A percentile compares a stretch with the other conserved stretches of the same genome.
phyloP scores from a whole-genome alignment of 2,329 filamentous ascomycete genomes.

The Beauveria caledonica region DNA sequence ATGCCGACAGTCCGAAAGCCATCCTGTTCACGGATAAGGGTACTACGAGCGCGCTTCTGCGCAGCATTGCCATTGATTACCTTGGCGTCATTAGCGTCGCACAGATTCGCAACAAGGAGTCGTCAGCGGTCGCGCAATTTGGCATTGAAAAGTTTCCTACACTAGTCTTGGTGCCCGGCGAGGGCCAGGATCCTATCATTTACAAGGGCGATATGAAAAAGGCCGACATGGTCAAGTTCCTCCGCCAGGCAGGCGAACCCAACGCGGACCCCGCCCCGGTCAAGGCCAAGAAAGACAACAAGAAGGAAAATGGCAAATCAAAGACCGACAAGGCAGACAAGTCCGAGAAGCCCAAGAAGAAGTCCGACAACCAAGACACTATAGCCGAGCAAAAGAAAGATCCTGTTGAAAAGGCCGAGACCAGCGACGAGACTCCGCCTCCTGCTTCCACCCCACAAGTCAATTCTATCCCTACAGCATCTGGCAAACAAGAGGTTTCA shows the following conservation, averaged over 20 bases:
- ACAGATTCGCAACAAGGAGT: slow-evolving; percentile 78
- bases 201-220: slow-evolving; percentile 86
- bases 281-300: slow-evolving; percentile 33
- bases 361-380: slow-evolving; percentile 29
- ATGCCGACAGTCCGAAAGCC: slow-evolving; percentile 67
- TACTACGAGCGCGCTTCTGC: slow-evolving; percentile 72
- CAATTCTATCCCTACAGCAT: slow-evolving; percentile 59
- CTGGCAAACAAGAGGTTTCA: slow-evolving; percentile 54
- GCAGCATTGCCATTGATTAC: slow-evolving; percentile 85
- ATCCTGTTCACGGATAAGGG: slow-evolving; percentile 93
- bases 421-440: slow-evolving; percentile 17
- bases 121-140: slow-evolving; percentile 61
- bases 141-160: slow-evolving; percentile 71
- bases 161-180: slow-evolving; percentile 69
- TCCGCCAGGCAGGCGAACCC: slow-evolving; percentile 68
- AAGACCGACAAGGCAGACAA: slow-evolving; percentile 31
- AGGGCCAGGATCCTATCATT: slow-evolving; percentile 56
- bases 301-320: slow-evolving; percentile 30
- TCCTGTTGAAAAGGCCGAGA: slow-evolving; percentile 24
- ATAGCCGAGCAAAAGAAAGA: slow-evolving; percentile 11
- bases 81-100: slow-evolving; percentile 69
- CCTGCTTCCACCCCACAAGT: slow-evolving; percentile 24
- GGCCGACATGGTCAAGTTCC: slow-evolving; percentile 69
- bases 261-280: slow-evolving; percentile 61
- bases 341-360: slow-evolving; percentile 30